Percentiles rank a stretch among this genome's conserved stretches.
Conservation (phyloP, 179 eudicot species). For the Silene coronaria region DNA sequence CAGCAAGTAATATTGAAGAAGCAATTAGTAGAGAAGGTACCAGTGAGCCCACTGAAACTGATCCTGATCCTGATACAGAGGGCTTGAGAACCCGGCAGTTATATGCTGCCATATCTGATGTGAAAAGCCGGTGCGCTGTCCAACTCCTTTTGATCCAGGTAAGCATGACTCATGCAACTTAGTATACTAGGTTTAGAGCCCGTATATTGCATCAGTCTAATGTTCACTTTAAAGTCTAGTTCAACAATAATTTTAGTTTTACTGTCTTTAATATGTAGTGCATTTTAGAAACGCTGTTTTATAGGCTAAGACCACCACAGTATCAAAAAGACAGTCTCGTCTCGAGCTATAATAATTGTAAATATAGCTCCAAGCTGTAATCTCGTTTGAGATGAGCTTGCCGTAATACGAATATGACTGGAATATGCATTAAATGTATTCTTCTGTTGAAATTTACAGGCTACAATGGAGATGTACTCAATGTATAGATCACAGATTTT, state of each 20-base stretch:
- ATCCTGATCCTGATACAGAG: conserved; percentile 42
- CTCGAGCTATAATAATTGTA: not conserved
- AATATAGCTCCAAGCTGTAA: not conserved
- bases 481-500: conserved; percentile 55
- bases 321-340: not conserved
- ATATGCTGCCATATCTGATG: conserved; percentile 67
- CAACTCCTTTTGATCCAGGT: conserved; percentile 95
- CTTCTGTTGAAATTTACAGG: conserved; percentile 40
- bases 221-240: too few relatives aligned
- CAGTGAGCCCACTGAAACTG: conserved; percentile 40
- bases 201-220: too few relatives aligned
- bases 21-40: conserved; percentile 26
- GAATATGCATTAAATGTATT: not conserved
- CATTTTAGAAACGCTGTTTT: too few relatives aligned
- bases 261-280: too few relatives aligned
- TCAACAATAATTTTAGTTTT: too few relatives aligned
- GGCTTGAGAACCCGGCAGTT: conserved; percentile 42
- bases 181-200: not conserved
- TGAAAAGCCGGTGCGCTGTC: conserved; percentile 79
- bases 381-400: too few relatives aligned
- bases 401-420: not conserved
- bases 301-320: too few relatives aligned
- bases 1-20: conserved; percentile 39
- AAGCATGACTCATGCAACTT: not conserved
- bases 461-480: conserved; percentile 79